Evolutionary conservation across 306 rosid species (phyloP).

Genomic region (Cucumis sativus): DNA sequence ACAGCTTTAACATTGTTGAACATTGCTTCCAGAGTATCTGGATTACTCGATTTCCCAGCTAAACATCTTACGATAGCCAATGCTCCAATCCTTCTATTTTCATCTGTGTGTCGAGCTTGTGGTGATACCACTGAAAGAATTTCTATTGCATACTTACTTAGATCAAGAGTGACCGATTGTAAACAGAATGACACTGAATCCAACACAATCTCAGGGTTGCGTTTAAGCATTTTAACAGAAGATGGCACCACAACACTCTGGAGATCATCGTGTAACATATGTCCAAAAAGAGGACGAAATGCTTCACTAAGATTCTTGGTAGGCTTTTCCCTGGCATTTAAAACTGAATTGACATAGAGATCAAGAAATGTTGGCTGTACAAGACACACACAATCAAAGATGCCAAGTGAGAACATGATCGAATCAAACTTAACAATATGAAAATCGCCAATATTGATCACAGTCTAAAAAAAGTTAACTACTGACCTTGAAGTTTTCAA

Average conservation of each 20-base stretch:
- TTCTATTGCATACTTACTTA: constrained; percentile 84
- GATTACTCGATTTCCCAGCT: constrained; percentile 82
- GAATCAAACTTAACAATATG: neutral
- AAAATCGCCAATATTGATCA: neutral
- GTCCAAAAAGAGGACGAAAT: constrained; percentile 60
- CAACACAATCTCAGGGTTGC: constrained; percentile 94
- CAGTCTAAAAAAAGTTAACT: neutral
- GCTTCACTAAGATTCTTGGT: constrained; percentile 62
- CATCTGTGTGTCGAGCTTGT: constrained; percentile 84
- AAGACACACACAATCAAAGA: neutral
- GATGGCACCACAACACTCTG: constrained; percentile 61
- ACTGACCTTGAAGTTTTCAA: constrained; percentile 57
- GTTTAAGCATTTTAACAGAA: constrained; percentile 87
- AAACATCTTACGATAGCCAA: constrained; percentile 54
- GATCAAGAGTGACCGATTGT: constrained; percentile 68
- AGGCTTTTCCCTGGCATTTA: constrained; percentile 79
- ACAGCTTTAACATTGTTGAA: constrained; percentile 70
- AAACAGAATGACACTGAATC: constrained; percentile 76
- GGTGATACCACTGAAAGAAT: constrained; percentile 65
- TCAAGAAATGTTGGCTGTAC: constrained; percentile 73
- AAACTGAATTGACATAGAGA: constrained; percentile 65
- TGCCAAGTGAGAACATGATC: constrained; percentile 6
- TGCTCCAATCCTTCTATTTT: constrained; percentile 68
- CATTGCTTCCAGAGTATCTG: constrained; percentile 68
- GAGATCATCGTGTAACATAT: constrained; percentile 70